Percentiles rank a stretch among this genome's conserved stretches.
These are phyloP conservation scores for Aspergillus egyptiacus DNA, from an alignment of 495 filamentous ascomycete genomes.

Conservation along the genomic window DNA sequence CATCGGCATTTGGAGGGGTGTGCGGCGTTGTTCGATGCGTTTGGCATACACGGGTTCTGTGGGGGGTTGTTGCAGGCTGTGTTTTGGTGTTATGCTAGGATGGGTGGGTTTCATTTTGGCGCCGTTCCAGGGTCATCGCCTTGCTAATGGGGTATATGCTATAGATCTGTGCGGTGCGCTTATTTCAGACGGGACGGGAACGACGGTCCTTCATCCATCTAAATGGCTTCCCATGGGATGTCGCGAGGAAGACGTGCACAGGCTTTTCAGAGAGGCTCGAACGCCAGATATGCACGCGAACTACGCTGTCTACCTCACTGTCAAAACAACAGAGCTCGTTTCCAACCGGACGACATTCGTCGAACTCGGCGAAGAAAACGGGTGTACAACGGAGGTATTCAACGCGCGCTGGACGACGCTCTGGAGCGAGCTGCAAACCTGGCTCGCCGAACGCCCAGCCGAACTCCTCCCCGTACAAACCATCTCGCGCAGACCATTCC, in stretches of 20 bases:
- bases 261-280: constrained; percentile 23
- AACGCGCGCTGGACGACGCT: constrained; percentile 30
- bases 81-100: constrained; percentile 47
- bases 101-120: constrained; percentile 26
- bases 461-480: constrained; percentile 37
- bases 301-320: constrained; percentile 43
- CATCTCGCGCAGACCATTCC: constrained; percentile 33
- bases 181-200: constrained; percentile 41
- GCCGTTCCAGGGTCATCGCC: neutral
- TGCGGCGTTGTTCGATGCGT: constrained; percentile 39
- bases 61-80: constrained; percentile 36
- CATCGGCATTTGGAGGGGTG: constrained; percentile 44
- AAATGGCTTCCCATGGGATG: constrained; percentile 36
- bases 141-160: constrained; percentile 4
- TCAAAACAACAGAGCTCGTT: constrained; percentile 37
- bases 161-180: constrained; percentile 43
- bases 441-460: constrained; percentile 33
- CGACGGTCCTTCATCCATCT: constrained; percentile 33
- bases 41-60: constrained; percentile 39
- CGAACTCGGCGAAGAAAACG: constrained; percentile 30
- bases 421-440: constrained; percentile 40
- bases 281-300: constrained; percentile 40
- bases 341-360: constrained; percentile 34
- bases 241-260: constrained; percentile 26
- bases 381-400: constrained; percentile 23